Evolutionary conservation across 768 basidiomycete species (phyloP).

Genomic region (Agrocybe praecox): DNA sequence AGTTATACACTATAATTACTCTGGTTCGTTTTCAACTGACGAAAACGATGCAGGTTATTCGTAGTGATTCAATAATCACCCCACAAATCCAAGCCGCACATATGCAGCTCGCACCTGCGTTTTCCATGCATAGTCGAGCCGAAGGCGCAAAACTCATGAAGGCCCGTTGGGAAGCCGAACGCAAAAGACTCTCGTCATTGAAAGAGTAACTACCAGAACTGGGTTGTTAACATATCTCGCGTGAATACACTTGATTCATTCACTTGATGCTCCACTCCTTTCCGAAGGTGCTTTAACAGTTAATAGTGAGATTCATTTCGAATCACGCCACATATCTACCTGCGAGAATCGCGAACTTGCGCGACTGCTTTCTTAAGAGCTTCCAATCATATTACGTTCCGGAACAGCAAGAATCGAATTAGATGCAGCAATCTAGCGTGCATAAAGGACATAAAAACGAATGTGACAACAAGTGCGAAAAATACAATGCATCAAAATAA

Average conservation of each 20-base stretch:
- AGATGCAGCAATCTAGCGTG: slow-evolving; percentile 15
- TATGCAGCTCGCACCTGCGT: slow-evolving; percentile 55
- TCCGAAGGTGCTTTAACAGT: too few relatives aligned
- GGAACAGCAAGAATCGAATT: slow-evolving; percentile 19
- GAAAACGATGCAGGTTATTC: slow-evolving; percentile 69
- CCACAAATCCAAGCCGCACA: slow-evolving; percentile 67
- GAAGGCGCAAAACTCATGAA: slow-evolving; percentile 74
- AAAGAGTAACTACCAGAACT: slow-evolving; percentile 11
- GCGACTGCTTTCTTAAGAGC: too few relatives aligned
- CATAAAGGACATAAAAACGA: slow-evolving; percentile 9
- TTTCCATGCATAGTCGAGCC: slow-evolving; percentile 57
- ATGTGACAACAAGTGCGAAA: background rate
- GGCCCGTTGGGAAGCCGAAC: slow-evolving; percentile 76
- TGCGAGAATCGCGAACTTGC: too few relatives aligned
- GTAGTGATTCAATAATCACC: slow-evolving; percentile 69
- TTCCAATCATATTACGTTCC: background rate
- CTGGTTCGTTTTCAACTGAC: background rate
- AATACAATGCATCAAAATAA: slow-evolving; percentile 23
- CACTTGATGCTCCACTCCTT: too few relatives aligned
- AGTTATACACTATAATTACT: slow-evolving; percentile 19
- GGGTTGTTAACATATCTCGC: background rate
- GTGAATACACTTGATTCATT: background rate
- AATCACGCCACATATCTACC: too few relatives aligned
- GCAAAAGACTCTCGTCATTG: slow-evolving; percentile 29
- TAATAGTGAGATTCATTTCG: too few relatives aligned